Evolutionary conservation across 805 yeast species (phyloP).

Genomic region (Kluyveromyces aestuarii): DNA sequence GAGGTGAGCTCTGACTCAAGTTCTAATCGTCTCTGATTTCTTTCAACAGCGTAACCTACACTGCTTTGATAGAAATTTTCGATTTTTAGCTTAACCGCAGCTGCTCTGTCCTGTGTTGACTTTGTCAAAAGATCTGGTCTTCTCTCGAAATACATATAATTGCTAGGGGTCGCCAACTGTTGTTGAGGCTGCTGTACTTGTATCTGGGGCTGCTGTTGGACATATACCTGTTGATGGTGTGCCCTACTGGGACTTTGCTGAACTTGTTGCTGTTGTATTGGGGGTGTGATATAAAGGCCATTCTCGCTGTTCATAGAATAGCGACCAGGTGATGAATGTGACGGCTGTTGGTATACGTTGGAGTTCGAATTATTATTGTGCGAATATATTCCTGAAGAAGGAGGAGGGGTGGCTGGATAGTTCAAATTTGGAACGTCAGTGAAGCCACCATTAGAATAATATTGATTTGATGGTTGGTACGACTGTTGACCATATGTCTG

Average conservation of each 20-base stretch:
- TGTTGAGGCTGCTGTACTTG: slow-evolving; percentile 6
- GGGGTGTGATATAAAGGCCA: slow-evolving; percentile 8
- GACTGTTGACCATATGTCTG: slow-evolving; percentile 2
- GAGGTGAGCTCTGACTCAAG: slow-evolving; percentile 60
- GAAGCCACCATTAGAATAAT: slow-evolving; percentile 12
- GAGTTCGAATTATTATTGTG: slow-evolving; percentile 24
- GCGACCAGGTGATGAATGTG: slow-evolving; percentile 22
- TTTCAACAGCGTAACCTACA: slow-evolving; percentile 86
- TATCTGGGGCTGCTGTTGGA: slow-evolving; percentile 11
- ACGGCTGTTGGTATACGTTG: slow-evolving; percentile 9
- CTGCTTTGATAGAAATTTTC: slow-evolving; percentile 82
- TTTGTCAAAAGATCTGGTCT: slow-evolving; percentile 75
- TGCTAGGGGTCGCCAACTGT: slow-evolving; percentile 16
- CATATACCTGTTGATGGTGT: slow-evolving; percentile 19
- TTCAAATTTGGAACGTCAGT: slow-evolving; percentile 24
- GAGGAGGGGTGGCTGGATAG: slow-evolving; percentile 26
- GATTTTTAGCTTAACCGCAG: slow-evolving; percentile 70
- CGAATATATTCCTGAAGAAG: slow-evolving; percentile 17
- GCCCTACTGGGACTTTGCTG: slow-evolving; percentile 10
- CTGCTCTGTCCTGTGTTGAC: slow-evolving; percentile 70
- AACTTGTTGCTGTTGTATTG: slow-evolving; percentile 27
- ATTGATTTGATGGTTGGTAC: neutral
- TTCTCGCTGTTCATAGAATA: slow-evolving; percentile 22
- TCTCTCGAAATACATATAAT: slow-evolving; percentile 67
- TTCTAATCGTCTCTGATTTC: slow-evolving; percentile 86